phyloP scores from a whole-genome alignment of 164 flowering plant genomes.

The Magnolia sinica region DNA sequence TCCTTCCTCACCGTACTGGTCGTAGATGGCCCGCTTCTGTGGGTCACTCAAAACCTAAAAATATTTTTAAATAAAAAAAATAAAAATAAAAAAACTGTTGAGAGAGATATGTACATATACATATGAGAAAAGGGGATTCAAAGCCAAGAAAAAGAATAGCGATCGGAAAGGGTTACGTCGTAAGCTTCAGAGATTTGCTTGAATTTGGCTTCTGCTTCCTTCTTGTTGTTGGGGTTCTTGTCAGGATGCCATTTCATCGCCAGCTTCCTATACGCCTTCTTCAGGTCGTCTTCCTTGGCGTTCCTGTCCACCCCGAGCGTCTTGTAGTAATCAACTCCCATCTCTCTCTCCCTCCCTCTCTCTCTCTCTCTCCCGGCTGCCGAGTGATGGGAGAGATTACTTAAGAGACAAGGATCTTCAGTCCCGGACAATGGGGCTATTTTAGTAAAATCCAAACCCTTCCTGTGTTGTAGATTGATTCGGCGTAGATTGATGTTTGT shows the following conservation, averaged over 20 bases:
- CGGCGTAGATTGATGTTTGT: no score
- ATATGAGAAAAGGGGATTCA: neutral
- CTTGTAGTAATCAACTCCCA: constrained; percentile 93
- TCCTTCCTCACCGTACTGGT: constrained; percentile 93
- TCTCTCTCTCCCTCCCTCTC: constrained; percentile 4
- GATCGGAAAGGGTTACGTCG: constrained; percentile 40
- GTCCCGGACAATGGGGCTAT: no score
- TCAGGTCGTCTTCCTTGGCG: constrained; percentile 85
- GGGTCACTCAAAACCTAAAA: constrained; percentile 79
- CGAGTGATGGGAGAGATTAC: no score
- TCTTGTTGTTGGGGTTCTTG: constrained; percentile 85
- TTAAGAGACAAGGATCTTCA: no score
- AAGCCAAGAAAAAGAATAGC: no score
- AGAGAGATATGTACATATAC: neutral
- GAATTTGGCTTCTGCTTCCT: constrained; percentile 91
- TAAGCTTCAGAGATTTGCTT: constrained; percentile 94
- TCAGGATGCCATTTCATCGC: constrained; percentile 99
- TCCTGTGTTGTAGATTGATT: no score
- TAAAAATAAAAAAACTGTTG: neutral
- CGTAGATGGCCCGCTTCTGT: constrained; percentile 77
- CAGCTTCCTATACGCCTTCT: constrained; percentile 86
- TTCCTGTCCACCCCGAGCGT: constrained; percentile 62
- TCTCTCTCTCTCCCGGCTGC: neutral
- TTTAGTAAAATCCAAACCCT: no score
- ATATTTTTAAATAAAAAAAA: neutral